Conservation (phyloP, 148 eudicot species). For the Pharnaceum exiguum region DNA sequence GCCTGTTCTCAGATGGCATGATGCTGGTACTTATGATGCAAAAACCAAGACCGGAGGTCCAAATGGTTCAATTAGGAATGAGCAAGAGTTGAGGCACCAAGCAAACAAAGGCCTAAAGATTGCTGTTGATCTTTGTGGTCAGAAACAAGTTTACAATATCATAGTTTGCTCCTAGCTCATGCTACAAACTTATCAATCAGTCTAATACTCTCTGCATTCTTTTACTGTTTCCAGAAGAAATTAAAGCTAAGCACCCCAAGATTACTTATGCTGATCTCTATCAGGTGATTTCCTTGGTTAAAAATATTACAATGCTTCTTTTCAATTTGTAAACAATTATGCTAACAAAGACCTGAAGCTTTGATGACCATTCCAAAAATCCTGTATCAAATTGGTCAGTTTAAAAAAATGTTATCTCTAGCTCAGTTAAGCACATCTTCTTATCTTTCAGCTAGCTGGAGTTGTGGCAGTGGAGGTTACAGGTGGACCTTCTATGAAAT, state of each 20-base stretch:
- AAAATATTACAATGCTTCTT: background rate
- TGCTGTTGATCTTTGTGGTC: conserved; percentile 81
- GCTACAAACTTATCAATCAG: background rate
- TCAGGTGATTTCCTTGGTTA: conserved; percentile 42
- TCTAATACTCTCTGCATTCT: background rate
- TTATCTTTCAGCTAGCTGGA: conserved; percentile 71
- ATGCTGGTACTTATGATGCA: conserved; percentile 86
- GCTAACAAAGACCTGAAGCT: too few relatives aligned
- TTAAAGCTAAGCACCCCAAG: conserved; percentile 67
- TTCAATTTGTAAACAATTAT: too few relatives aligned
- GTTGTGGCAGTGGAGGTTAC: conserved; percentile 92
- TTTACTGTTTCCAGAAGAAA: conserved; percentile 52
- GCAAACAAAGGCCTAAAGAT: conserved; percentile 64
- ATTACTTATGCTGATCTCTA: conserved; percentile 86
- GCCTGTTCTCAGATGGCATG: conserved; percentile 65
- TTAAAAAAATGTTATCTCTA: too few relatives aligned
- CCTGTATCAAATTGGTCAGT: too few relatives aligned
- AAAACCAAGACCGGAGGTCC: conserved; percentile 89
- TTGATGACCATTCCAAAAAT: too few relatives aligned
- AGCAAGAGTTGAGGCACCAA: conserved; percentile 45
- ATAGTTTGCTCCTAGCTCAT: background rate
- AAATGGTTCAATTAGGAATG: conserved; percentile 76
- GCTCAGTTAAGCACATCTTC: too few relatives aligned
- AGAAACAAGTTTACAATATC: background rate
- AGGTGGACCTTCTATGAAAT: conserved; percentile 79